Conservation (phyloP, 2,329 filamentous ascomycete species). For the Lecanicillium sp. region DNA sequence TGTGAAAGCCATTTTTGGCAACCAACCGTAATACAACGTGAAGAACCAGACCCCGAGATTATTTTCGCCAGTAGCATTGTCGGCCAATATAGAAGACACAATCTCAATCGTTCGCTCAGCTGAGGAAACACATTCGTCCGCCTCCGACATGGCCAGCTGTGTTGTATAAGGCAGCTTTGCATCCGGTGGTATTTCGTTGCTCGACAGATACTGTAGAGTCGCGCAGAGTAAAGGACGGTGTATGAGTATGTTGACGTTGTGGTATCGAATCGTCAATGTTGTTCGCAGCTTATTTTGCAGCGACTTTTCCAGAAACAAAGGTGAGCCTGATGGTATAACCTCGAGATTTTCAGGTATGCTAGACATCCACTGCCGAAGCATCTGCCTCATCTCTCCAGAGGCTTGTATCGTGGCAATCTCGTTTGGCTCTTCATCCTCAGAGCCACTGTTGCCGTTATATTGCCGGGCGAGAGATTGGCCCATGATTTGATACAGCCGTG, state of each 20-base stretch:
- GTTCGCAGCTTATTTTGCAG: constrained; percentile 27
- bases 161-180: constrained; percentile 13
- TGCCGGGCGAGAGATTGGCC: constrained; percentile 7
- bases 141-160: constrained; percentile 12
- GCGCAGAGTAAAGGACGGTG: constrained; percentile 19
- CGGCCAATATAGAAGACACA: constrained; percentile 11
- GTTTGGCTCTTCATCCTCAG: not conserved
- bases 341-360: constrained; percentile 20
- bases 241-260: constrained; percentile 23
- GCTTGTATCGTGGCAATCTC: constrained; percentile 7
- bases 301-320: constrained; percentile 9
- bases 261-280: constrained; percentile 27
- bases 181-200: not conserved
- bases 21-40: constrained; percentile 22
- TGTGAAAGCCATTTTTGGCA: too few species aligned
- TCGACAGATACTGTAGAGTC: constrained; percentile 6
- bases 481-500: constrained; percentile 9
- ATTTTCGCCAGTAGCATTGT: constrained; percentile 3
- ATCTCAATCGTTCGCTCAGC: constrained; percentile 16
- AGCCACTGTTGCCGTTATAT: constrained; percentile 7
- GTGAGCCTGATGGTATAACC: constrained; percentile 17
- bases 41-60: constrained; percentile 24
- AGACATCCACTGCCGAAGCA: constrained; percentile 29
- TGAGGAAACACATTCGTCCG: constrained; percentile 14
- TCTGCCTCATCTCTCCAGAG: constrained; percentile 2